Evolutionary conservation across 148 eudicot species (phyloP), one percentile per base, ranked within the genome.

Genomic region (Nepenthes gracilis): DNA sequence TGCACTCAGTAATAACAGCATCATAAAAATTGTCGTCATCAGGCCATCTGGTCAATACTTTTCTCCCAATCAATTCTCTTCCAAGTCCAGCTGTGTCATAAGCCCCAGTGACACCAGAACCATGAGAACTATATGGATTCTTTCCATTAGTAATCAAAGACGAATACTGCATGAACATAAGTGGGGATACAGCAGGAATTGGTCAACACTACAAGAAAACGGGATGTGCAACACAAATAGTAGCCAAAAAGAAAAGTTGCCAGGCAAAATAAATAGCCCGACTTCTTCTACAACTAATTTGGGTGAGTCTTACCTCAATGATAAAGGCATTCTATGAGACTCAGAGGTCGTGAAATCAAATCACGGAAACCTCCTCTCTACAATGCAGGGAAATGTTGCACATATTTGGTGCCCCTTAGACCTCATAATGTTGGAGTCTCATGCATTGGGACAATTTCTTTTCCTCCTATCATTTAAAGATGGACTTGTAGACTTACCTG

Each of bases 11-110:
- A 65, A 93, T 79, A 40, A 80, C 75, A 67, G 98, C 98, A 78
- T 88, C 91, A 60, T 93, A 93, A 63, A 93, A 93, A 56, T 79
- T 84, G 70, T 83, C 82, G 71, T 93, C 96, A 14, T 76, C 95
- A 33, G 96, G 98, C 96, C 96, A 93, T 79, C 81, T 80, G 23
- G 88, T 93, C 85, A 86, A 79, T 48, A 88, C 95, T 76, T 75
- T 88, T 74, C 81, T 79, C 55, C 98, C 98, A 54, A 88, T 62
- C 60, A 93, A 72, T 47, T 85, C 76, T 48, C 43, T 64, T 55
- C 82, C 77, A 43, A 75, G 74, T 65, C 80, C 80, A 50, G 74
- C 62, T 60, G 70, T 65, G 38, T 74, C 85, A 74, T 78, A 77
- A 13, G 75, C 67, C 38, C 62, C 32, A 54, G 70, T 66, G 51